Evolutionary conservation across 768 basidiomycete genomes (phyloP).

Genomic region (Psilocybe tampanensis): DNA sequence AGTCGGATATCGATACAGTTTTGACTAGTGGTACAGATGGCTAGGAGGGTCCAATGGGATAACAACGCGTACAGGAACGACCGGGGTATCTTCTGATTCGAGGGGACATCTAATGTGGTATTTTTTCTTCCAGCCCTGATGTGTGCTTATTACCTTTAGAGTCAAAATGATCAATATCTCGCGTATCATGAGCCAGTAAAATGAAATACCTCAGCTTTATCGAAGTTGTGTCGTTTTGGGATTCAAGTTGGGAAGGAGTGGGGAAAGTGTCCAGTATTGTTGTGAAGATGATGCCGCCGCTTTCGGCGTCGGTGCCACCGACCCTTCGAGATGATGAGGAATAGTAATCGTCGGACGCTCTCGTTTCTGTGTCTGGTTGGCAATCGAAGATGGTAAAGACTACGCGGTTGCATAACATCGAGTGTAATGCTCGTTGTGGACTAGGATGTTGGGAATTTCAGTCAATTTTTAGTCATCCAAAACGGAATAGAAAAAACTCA

Average conservation of each 20-base stretch:
- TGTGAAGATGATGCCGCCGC: background rate
- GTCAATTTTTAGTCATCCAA: background rate
- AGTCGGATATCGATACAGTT: background rate
- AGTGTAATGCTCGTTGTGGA: slow-evolving; percentile 29
- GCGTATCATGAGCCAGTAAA: no score
- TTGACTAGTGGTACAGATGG: background rate
- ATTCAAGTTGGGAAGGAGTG: background rate
- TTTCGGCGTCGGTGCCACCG: background rate
- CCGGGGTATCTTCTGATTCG: no score
- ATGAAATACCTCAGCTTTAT: no score
- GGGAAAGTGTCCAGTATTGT: slow-evolving; percentile 7
- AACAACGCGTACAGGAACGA: background rate
- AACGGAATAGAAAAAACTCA: background rate
- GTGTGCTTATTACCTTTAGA: no score
- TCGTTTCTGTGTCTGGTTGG: slow-evolving; percentile 8
- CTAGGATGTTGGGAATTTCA: slow-evolving; percentile 11
- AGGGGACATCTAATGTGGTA: no score
- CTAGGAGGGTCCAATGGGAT: background rate
- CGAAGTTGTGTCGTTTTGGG: background rate
- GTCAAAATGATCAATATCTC: no score
- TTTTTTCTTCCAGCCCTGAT: no score
- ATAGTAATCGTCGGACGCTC: background rate
- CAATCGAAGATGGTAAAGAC: slow-evolving; percentile 26
- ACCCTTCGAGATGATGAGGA: background rate
- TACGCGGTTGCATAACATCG: slow-evolving; percentile 31